These are phyloP conservation scores for Nadsonia starkeyi-henricii DNA, from an alignment of 1,139 yeast species.

Conservation along the genomic window DNA sequence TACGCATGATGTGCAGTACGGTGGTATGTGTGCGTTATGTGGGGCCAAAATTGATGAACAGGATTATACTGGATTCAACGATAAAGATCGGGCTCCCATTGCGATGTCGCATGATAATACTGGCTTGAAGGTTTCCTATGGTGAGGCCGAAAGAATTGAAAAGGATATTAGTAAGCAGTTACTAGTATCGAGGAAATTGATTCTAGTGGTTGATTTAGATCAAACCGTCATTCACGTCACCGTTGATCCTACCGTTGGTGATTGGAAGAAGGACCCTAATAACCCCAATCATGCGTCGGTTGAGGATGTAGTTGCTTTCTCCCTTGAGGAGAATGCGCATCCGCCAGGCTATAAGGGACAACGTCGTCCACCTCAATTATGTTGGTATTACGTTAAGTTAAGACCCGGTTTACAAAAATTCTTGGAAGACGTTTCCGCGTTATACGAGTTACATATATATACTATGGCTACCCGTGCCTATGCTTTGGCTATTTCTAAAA, in stretches of 20 bases:
- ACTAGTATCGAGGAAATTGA: slow-evolving; percentile 50
- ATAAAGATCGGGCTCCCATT: slow-evolving; percentile 68
- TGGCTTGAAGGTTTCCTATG: slow-evolving; percentile 70
- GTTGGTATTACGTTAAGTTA: slow-evolving; percentile 86
- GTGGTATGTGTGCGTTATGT: slow-evolving; percentile 90
- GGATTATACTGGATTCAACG: slow-evolving; percentile 63
- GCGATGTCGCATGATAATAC: slow-evolving; percentile 83
- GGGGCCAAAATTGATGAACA: slow-evolving; percentile 70
- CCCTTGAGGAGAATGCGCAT: slow-evolving; percentile 43
- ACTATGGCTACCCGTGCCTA: slow-evolving; percentile 98
- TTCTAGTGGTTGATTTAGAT: slow-evolving; percentile 88
- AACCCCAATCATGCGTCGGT: slow-evolving; percentile 80
- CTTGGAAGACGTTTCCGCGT: slow-evolving; percentile 43
- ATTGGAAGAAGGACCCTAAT: slow-evolving; percentile 79
- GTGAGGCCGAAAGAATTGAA: slow-evolving; percentile 81
- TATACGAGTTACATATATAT: slow-evolving; percentile 85
- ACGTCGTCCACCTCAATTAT: slow-evolving; percentile 22
- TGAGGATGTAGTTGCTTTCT: slow-evolving; percentile 65
- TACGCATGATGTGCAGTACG: slow-evolving; percentile 87
- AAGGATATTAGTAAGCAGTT: slow-evolving; percentile 49
- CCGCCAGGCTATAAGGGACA: slow-evolving; percentile 1
- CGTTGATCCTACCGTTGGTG: slow-evolving; percentile 93
- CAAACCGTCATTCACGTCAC: slow-evolving; percentile 97
- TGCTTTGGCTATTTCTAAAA: slow-evolving; percentile 78
- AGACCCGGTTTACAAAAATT: slow-evolving; percentile 79